Base-by-base conservation (phyloP, 805 yeast species). In the Wickerhamomyces hampshirensis region DNA sequence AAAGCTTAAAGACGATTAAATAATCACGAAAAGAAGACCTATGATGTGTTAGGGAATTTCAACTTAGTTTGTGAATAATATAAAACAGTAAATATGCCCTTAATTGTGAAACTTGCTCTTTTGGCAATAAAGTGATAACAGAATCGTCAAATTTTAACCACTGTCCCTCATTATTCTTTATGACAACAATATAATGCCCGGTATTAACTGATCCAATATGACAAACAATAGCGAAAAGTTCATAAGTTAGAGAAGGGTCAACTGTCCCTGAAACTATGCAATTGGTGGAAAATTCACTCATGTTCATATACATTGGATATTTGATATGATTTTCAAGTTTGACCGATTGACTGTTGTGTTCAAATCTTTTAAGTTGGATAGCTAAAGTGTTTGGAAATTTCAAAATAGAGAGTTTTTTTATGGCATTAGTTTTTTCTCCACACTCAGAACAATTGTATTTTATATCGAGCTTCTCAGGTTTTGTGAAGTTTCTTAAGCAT, bases 121-220 rank as follows among this genome's bases (percentile, higher is more conserved):
- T 76, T 7, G 77, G 58, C 9, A 87, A 71, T 37, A 75, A 58
- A 2, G 88, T 75, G 11, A 93, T 83, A 50, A 80, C 77, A 13
- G 93, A 78, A 62, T 93, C 99, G 55, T 93, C 96, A 56, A 88
- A 89, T 56, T 77, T 80, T 56, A 83, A 83, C 99, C 99, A 93
- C 50, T 73, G 69, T 3, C 87, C 84, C 28, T 75, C 72, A n/a
- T 74, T 65, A 37, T 69, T 74, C 55, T 89, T 91, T 42, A 85
- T 73, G 50, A 80, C 70, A 13, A 93, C 81, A 11, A 89, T 73
- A 57, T 93, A 93, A 59, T 93, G 99, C 9, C 99, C 99, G 2
- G 97, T 93, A 56, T 87, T 87, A 6, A 91, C 93, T 14, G 91
- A 80, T 1, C 99, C 99, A 23, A 78, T 79, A 58, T 93, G 98